Evolutionary conservation across 2,329 filamentous ascomycete species (phyloP), one percentile per base, ranked within the genome.

Genomic region (Huntiella abstrusa): DNA sequence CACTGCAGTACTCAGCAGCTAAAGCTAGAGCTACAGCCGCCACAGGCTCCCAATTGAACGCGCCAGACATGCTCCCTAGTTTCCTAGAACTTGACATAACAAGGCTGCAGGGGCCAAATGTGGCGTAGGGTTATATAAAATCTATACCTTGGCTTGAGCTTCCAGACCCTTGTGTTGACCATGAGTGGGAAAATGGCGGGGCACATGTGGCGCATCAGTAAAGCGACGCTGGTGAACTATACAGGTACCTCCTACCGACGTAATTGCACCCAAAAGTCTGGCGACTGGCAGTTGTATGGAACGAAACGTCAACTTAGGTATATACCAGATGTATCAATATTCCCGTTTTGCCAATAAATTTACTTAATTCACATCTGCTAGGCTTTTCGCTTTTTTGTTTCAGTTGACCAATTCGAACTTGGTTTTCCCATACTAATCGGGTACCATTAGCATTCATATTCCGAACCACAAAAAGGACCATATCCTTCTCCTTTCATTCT

Each of bases 31-130:
- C 22, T 40, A 22, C 15, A 40, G 15, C 17, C 22, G 37, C n/a
- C 17, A 37, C 41, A 48, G 47, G 47, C 47, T 48, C 41, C 47
- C 40, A 48, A 35, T 22, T 17, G 47, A 11, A 48, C 47, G 47
- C 47, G 47, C 44, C 47, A 48, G 42, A 42, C 22, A 28, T 28
- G 22, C 22, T 28, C 22, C 22, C 8, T 28, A 10, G 6, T 28
- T 28, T 28, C 6, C 22, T 4, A 28, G 22, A 45, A 8, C 15
- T 32, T 42, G 17, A 10, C 8, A n/a, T 33, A 33, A 32, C 47
- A 48, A 48, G 47, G 41, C 42, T 45, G n/a, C 10, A 5, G 16
- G 12, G 37, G 7, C n/a, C 6, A 10, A 8, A 7, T 38, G 47
- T 48, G 42, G 35, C 35, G 37, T 28, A n/a, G 12, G 11, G 4